phyloP scores from a whole-genome alignment of 345 rosid genomes.

The Bruguiera sexangula region DNA sequence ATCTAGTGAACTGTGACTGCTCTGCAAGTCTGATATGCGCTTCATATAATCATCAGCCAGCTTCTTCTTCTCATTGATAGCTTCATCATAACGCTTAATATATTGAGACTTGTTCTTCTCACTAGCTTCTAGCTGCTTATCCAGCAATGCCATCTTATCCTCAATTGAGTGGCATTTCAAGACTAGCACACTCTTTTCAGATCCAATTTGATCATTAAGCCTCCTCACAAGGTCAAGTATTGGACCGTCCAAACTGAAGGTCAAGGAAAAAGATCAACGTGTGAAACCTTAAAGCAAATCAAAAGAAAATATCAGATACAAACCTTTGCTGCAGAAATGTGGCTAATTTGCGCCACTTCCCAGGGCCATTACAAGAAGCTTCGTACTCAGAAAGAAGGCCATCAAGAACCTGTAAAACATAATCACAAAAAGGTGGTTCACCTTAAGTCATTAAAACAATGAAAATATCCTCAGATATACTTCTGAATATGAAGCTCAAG shows the following conservation, averaged over 20 bases:
- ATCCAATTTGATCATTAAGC: constrained; percentile 68
- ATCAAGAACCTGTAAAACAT: constrained; percentile 67
- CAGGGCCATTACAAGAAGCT: constrained; percentile 73
- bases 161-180: constrained; percentile 81
- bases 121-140: constrained; percentile 82
- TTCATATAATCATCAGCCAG: constrained; percentile 73
- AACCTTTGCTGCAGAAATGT: constrained; percentile 85
- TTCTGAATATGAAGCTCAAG: background rate
- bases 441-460: background rate
- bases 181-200: constrained; percentile 74
- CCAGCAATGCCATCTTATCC: constrained; percentile 71
- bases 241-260: constrained; percentile 85
- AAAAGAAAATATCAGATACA: background rate
- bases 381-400: constrained; percentile 73
- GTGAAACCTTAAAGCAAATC: background rate
- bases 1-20: constrained; percentile 66
- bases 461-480: background rate
- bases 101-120: constrained; percentile 79
- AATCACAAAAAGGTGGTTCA: constrained; percentile 6
- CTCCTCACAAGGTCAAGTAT: constrained; percentile 74
- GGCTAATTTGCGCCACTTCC: constrained; percentile 90
- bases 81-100: constrained; percentile 88
- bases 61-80: constrained; percentile 87
- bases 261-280: background rate
- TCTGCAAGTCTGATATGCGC: constrained; percentile 72